Conservation (phyloP, 306 rosid genomes). For the Castanopsis chinensis region DNA sequence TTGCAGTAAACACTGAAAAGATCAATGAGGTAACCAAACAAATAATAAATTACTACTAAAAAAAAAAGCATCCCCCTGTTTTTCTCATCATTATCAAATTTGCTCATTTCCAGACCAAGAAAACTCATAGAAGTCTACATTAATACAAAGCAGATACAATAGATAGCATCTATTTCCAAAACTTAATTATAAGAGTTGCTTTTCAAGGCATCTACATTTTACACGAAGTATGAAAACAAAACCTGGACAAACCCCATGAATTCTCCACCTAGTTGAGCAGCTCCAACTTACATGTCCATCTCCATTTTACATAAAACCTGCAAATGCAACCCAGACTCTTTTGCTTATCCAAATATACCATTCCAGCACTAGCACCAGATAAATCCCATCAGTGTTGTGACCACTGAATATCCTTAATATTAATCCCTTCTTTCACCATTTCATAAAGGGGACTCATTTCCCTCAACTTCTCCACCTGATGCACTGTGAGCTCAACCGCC, state of each 20-base stretch:
- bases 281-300: not conserved
- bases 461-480: constrained; percentile 85
- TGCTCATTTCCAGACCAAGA: not conserved
- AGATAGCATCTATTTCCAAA: not conserved
- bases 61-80: not conserved
- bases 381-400: constrained; percentile 58
- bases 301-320: not conserved
- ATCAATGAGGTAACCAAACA: not conserved
- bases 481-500: constrained; percentile 71
- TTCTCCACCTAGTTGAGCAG: constrained; percentile 3
- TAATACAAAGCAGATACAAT: not conserved
- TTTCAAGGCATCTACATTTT: not conserved
- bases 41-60: not conserved
- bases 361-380: not conserved
- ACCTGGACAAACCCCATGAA: not conserved
- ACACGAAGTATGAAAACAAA: not conserved
- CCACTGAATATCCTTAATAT: constrained; percentile 85
- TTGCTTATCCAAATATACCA: not conserved
- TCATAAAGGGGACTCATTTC: constrained; percentile 98
- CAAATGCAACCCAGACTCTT: no score
- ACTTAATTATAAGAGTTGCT: not conserved
- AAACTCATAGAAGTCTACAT: not conserved
- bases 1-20: not conserved
- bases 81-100: not conserved
- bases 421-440: constrained; percentile 89